phyloP scores from a whole-genome alignment of 192 early-diverging fungal genomes.

The Coemansia asiatica region DNA sequence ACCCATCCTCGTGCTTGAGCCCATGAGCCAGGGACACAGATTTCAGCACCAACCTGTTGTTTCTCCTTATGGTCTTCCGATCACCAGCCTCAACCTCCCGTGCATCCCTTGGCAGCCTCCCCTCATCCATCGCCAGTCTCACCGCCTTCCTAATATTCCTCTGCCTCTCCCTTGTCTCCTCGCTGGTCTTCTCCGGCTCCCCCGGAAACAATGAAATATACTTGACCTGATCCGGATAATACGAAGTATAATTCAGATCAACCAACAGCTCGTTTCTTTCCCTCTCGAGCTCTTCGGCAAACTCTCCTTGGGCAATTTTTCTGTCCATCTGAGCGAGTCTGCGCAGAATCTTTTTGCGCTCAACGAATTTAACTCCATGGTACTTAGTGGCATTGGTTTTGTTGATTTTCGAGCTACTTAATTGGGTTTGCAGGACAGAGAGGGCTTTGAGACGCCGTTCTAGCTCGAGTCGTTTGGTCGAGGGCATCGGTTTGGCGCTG shows the following conservation, averaged over 20 bases:
- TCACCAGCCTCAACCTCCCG: conserved; percentile 22
- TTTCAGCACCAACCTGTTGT: conserved; percentile 27
- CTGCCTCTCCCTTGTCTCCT: conserved; percentile 22
- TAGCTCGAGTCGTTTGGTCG: conserved; percentile 27
- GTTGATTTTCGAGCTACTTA: conserved; percentile 19
- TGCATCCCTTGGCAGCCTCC: conserved; percentile 34
- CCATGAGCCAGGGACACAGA: conserved; percentile 29
- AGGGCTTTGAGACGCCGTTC: conserved; percentile 40
- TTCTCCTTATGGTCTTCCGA: conserved; percentile 34
- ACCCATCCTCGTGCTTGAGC: conserved; percentile 2
- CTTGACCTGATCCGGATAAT: conserved; percentile 48
- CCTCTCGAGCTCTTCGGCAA: not conserved
- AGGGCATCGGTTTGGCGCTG: conserved; percentile 15
- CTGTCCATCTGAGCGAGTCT: conserved; percentile 27
- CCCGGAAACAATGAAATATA: conserved; percentile 49
- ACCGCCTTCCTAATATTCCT: conserved; percentile 19
- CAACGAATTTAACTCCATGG: conserved; percentile 43
- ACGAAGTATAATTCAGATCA: conserved; percentile 45
- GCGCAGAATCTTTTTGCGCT: conserved; percentile 47
- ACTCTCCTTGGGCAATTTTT: not conserved
- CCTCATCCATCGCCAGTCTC: conserved; percentile 25
- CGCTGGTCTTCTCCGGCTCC: conserved; percentile 26
- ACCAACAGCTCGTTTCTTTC: conserved; percentile 19
- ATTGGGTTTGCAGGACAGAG: conserved; percentile 15
- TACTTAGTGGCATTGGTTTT: conserved; percentile 39